Evolutionary conservation across 129 eudicot species (phyloP).

Genomic region (Cynara cardunculus): DNA sequence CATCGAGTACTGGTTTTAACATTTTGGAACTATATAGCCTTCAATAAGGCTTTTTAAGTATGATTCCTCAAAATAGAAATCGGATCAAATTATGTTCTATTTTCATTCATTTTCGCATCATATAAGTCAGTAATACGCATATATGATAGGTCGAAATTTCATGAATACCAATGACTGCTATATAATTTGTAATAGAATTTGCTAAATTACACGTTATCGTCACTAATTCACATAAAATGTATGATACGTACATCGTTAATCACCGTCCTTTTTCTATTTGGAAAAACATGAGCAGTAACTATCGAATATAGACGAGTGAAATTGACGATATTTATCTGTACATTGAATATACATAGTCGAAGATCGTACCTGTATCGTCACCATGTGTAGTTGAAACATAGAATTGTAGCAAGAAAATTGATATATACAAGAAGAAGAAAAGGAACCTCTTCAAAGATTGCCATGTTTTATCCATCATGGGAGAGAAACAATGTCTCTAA

Average conservation of each 20-base stretch:
- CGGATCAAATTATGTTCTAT: background rate
- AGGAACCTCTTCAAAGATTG: conserved; percentile 15
- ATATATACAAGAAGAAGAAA: conserved; percentile 27
- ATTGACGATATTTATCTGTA: background rate
- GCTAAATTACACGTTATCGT: background rate
- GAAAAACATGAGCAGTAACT: background rate
- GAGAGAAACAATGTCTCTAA: conserved; percentile 10
- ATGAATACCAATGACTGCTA: background rate
- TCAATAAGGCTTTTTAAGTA: background rate
- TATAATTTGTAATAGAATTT: background rate
- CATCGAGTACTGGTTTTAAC: background rate
- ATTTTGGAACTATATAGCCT: background rate
- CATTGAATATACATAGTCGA: background rate
- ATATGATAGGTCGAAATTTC: background rate
- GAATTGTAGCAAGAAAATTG: conserved; percentile 25
- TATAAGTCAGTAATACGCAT: no score
- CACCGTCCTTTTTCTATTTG: background rate
- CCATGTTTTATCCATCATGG: conserved; percentile 33
- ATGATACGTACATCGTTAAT: background rate
- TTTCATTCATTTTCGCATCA: no score
- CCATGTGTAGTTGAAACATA: conserved; percentile 24
- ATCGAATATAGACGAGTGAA: background rate
- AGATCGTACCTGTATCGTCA: conserved; percentile 29
- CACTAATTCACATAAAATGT: background rate
- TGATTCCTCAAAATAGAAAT: background rate